These are phyloP conservation scores for Trypanosoma conorhini DNA, from an alignment of 208 protist species.

Conservation along the genomic window DNA sequence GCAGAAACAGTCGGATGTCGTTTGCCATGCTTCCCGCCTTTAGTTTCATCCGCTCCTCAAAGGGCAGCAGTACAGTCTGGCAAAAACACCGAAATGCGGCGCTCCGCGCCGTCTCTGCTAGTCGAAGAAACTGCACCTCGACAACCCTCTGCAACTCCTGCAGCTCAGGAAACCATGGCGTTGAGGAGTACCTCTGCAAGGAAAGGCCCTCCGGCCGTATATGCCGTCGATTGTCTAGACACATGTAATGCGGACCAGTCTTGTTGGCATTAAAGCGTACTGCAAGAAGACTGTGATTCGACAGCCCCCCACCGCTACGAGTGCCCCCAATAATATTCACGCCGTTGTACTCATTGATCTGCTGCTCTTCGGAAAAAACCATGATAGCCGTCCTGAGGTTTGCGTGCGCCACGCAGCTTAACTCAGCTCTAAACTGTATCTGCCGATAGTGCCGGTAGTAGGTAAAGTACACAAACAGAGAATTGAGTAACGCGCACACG, in stretches of 20 bases:
- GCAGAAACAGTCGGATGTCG: background rate
- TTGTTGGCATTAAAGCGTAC: background rate
- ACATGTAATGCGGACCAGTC: background rate
- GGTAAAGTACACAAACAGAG: slow-evolving; percentile 63
- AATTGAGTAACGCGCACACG: slow-evolving; percentile 36
- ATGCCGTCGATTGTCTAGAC: slow-evolving; percentile 10
- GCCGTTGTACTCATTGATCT: background rate
- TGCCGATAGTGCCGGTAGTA: slow-evolving; percentile 78
- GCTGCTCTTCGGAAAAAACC: background rate
- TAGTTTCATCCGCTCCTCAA: slow-evolving; percentile 8
- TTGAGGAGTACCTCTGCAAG: slow-evolving; percentile 44
- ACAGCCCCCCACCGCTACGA: background rate
- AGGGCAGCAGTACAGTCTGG: background rate
- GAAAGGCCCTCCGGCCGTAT: slow-evolving; percentile 51
- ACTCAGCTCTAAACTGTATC: slow-evolving; percentile 68
- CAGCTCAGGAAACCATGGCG: slow-evolving; percentile 51
- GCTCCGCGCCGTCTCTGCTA: background rate
- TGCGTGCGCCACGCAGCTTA: slow-evolving; percentile 11
- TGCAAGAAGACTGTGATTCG: slow-evolving; percentile 1
- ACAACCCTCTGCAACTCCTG: slow-evolving; percentile 39
- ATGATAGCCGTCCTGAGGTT: slow-evolving; percentile 1
- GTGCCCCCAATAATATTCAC: background rate
- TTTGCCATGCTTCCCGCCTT: slow-evolving; percentile 6
- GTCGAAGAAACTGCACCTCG: slow-evolving; percentile 42
- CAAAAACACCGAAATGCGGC: background rate